Evolutionary conservation across 345 rosid genomes (phyloP), one percentile per base, ranked within the genome.

Genomic region (Geranium rotundifolium): DNA sequence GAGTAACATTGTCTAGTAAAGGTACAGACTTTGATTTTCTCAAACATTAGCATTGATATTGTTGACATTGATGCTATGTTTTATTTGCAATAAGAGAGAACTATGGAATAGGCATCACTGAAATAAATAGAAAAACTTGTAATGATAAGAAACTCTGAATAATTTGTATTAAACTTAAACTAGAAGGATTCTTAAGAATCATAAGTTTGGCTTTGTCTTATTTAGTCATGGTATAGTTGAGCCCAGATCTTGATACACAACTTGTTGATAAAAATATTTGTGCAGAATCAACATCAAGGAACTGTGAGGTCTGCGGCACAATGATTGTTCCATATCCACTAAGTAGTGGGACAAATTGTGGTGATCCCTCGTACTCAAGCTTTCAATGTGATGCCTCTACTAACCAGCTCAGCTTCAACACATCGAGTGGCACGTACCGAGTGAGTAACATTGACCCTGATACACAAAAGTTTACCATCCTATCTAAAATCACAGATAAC

Each of bases 261-360:
- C n/a, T n/a, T n/a, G n/a, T n/a, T n/a, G n/a, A n/a, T n/a, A n/a
- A n/a, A n/a, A n/a, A 13, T 23, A 12, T 29, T 29, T 17, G 59
- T 63, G 50, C 71, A 71, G 81, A 52, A 54, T 20, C 41, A 0
- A 63, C 9, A 1, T 4, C 7, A 0, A 65, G 60, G 56, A 63
- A 20, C 20, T 74, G 81, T 10, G 27, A 46, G 27, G 4, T 62
- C 34, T 71, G 81, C 30, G 73, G 78, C 34, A 65, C 59, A 0
- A 68, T 20, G 27, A 15, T 67, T 1, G 29, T 77, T 18, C 81
- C 76, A 13, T 77, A 74, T 54, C 81, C 81, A 1, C 61, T 74
- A 19, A 66, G 70, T 64, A 65, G 15, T 0, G 52, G 56, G 5
- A 0, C 17, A 39, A 54, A 34, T 15, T 77, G 78, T 41, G 78